These are phyloP conservation scores for Penicillium sp. DNA, from an alignment of 2,329 filamentous ascomycete species.

Conservation along the genomic window DNA sequence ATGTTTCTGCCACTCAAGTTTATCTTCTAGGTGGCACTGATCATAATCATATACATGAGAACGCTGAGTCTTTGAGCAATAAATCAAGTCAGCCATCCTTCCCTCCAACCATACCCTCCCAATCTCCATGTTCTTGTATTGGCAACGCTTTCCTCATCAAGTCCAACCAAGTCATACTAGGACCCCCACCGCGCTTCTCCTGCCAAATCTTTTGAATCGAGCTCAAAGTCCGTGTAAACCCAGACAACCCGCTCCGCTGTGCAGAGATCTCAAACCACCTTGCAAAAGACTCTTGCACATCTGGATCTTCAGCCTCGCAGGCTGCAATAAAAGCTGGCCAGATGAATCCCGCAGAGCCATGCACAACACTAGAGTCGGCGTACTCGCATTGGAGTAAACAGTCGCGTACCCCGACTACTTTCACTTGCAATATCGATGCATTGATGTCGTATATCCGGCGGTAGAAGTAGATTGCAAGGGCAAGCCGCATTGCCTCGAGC, in stretches of 20 bases:
- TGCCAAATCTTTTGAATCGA: constrained; percentile 41
- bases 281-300: constrained; percentile 45
- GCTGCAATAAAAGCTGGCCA: constrained; percentile 56
- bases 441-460: constrained; percentile 52
- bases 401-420: constrained; percentile 46
- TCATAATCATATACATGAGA: neutral
- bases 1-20: too few species aligned
- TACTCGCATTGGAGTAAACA: constrained; percentile 45
- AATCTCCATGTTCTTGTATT: neutral
- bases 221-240: constrained; percentile 37
- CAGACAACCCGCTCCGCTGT: constrained; percentile 40
- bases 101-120: neutral
- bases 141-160: constrained; percentile 23
- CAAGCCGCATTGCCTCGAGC: constrained; percentile 50
- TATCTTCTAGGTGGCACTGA: neutral
- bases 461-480: constrained; percentile 56
- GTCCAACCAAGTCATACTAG: constrained; percentile 28
- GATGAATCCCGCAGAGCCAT: constrained; percentile 47
- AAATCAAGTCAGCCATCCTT: neutral
- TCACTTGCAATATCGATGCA: constrained; percentile 49
- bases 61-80: neutral
- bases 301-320: constrained; percentile 49
- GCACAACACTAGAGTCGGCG: constrained; percentile 39
- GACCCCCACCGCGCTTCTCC: constrained; percentile 28
- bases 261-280: constrained; percentile 42